A percentile compares a stretch with the other conserved stretches of the same genome.
phyloP scores from a whole-genome alignment of 1,284 basidiomycete genomes.

The Heterobasidion parviporum region DNA sequence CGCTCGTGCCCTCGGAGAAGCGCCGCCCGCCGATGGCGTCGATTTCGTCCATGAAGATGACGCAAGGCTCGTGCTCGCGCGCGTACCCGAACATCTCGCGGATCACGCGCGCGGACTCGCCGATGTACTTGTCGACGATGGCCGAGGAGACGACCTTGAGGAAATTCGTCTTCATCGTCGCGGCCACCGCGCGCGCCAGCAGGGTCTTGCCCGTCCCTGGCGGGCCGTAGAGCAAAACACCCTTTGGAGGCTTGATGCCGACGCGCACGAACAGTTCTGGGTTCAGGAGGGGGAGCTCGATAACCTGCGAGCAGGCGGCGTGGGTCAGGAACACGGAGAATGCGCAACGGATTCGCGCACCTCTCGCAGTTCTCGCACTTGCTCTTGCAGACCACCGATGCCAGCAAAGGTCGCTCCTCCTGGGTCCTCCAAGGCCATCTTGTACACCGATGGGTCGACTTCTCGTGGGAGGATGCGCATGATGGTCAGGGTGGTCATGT shows the following conservation, averaged over 20 bases:
- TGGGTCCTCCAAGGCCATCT: conserved; percentile 98
- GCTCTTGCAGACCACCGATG: conserved; percentile 93
- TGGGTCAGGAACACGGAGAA: not conserved
- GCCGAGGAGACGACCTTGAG: conserved; percentile 98
- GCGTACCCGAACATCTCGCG: conserved; percentile 99
- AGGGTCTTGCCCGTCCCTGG: conserved; percentile 96
- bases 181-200: conserved; percentile 91
- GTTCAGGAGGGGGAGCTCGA: conserved; percentile 92
- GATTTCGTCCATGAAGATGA: conserved; percentile 99
- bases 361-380: conserved; percentile 95
- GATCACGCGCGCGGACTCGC: conserved; percentile 91
- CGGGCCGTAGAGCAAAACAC: conserved; percentile 88
- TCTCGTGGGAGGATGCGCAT: conserved; percentile 98
- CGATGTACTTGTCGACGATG: conserved; percentile 99
- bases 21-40: conserved; percentile 94
- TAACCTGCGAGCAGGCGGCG: conserved; percentile 49
- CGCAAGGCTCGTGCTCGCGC: conserved; percentile 94
- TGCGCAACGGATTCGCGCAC: conserved; percentile 28
- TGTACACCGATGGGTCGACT: conserved; percentile 97
- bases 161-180: conserved; percentile 95
- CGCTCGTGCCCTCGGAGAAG: conserved; percentile 97
- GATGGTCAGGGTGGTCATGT: conserved; percentile 99
- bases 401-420: conserved; percentile 94
- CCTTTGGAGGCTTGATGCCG: conserved; percentile 94
- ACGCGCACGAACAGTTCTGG: conserved; percentile 95